phyloP scores from a whole-genome alignment of 305 asterid genomes.

The Solanum aculeatissimum region DNA sequence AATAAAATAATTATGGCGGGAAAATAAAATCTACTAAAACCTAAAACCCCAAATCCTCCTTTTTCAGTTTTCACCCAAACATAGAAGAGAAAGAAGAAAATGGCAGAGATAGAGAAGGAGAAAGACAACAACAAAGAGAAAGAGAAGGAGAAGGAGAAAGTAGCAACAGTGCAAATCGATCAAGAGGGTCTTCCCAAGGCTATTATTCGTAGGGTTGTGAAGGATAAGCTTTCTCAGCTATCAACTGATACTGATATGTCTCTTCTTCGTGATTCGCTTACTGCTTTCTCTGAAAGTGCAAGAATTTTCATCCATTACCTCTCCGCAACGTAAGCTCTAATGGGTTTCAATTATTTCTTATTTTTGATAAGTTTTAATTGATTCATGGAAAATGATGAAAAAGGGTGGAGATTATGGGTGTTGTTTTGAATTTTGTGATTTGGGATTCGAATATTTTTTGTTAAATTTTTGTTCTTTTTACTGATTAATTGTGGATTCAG shows the following conservation, averaged over 20 bases:
- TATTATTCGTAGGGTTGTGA: conserved; percentile 78
- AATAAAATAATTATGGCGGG: not conserved
- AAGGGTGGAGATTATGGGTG: not conserved
- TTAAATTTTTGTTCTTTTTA: not conserved
- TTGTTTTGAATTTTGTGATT: not conserved
- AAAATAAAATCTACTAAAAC: not conserved
- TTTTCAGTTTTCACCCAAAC: not conserved
- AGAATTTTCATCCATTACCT: conserved; percentile 84
- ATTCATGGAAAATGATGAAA: not conserved
- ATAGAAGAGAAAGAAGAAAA: not conserved
- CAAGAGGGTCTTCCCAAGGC: conserved; percentile 77
- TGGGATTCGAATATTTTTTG: not conserved
- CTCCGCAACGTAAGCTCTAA: conserved; percentile 55
- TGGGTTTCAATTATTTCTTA: not conserved
- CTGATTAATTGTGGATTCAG: not conserved
- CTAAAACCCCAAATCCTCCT: not conserved
- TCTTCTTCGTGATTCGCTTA: conserved; percentile 61
- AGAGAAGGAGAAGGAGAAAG: conserved; percentile 4
- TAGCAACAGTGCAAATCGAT: conserved; percentile 24
- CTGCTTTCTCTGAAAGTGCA: conserved; percentile 73
- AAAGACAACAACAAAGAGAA: not conserved
- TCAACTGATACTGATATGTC: conserved; percentile 42
- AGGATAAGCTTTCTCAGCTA: conserved; percentile 79
- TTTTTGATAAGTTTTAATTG: not conserved
- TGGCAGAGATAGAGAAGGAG: conserved; percentile 16